A percentile compares a stretch with the other conserved stretches of the same genome.
Evolutionary conservation across 2,329 filamentous ascomycete species (phyloP).

Genomic region (Colletotrichum cordylinicola): DNA sequence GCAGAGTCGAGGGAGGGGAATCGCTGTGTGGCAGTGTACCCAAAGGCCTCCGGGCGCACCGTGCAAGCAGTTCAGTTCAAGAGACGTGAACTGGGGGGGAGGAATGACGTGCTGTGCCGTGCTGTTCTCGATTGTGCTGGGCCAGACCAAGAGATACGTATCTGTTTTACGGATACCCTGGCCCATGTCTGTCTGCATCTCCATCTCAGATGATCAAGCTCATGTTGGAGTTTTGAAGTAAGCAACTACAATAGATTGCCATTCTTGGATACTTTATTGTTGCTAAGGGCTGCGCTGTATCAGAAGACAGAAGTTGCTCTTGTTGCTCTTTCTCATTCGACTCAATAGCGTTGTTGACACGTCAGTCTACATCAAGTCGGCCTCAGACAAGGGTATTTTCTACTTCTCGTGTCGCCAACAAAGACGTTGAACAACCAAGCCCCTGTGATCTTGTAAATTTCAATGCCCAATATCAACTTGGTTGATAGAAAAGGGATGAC

Average conservation of each 20-base stretch:
- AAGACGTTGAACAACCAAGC: neutral
- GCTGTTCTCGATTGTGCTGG: neutral
- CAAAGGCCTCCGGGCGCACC: neutral
- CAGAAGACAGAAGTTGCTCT: rapidly evolving
- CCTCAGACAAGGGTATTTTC: neutral
- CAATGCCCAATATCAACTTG: neutral
- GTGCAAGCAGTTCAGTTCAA: neutral
- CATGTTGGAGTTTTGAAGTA: neutral
- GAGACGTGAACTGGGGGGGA: neutral
- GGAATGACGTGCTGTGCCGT: constrained; percentile 7
- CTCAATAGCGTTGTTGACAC: neutral
- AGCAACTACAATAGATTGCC: neutral
- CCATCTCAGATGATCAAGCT: neutral
- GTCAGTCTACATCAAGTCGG: neutral
- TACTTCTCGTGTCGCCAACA: neutral
- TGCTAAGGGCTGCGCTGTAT: neutral
- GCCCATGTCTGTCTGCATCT: neutral
- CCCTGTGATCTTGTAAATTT: neutral
- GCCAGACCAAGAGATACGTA: neutral
- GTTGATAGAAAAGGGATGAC: neutral
- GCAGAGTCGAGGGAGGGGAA: neutral
- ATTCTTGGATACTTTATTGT: neutral
- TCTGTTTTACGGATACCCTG: neutral
- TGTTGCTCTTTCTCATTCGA: neutral
- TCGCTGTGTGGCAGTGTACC: constrained; percentile 3